These are phyloP conservation scores for Gossypium davidsonii DNA, from an alignment of 441 rosid genomes.

Conservation along the genomic window DNA sequence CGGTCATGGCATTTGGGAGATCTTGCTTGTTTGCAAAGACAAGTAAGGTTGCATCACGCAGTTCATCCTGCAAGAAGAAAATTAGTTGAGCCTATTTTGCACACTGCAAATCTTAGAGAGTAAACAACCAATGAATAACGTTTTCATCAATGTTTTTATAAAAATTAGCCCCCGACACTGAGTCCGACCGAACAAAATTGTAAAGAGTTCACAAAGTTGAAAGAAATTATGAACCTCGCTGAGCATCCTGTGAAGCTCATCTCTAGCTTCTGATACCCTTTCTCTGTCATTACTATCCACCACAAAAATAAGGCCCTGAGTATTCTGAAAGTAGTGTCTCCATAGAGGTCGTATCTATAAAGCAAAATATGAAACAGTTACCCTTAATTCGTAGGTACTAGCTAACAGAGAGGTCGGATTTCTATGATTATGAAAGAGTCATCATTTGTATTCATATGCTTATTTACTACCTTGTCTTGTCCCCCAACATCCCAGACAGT, in stretches of 20 bases:
- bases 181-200: background rate
- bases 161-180: background rate
- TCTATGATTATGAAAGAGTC: background rate
- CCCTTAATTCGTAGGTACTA: background rate
- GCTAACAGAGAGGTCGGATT: background rate
- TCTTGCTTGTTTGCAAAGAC: conserved; percentile 69
- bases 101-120: background rate
- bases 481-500: conserved; percentile 68
- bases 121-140: background rate
- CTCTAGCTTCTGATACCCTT: conserved; percentile 45
- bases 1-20: conserved; percentile 51
- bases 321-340: conserved; percentile 62
- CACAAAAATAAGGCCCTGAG: conserved; percentile 59
- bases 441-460: background rate
- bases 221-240: conserved; percentile 32
- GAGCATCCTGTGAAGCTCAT: conserved; percentile 62
- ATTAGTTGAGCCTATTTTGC: background rate
- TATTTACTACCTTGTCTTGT: conserved; percentile 45
- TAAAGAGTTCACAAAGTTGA: background rate
- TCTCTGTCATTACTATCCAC: conserved; percentile 63
- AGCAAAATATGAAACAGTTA: background rate
- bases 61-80: conserved; percentile 33
- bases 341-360: conserved; percentile 55
- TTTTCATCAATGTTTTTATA: background rate
- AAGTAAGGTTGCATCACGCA: conserved; percentile 40